Percentiles rank a stretch among this genome's conserved stretches.
Evolutionary conservation across 352 stramenopile genomes (phyloP).

Genomic region (Globisporangium ultimum): DNA sequence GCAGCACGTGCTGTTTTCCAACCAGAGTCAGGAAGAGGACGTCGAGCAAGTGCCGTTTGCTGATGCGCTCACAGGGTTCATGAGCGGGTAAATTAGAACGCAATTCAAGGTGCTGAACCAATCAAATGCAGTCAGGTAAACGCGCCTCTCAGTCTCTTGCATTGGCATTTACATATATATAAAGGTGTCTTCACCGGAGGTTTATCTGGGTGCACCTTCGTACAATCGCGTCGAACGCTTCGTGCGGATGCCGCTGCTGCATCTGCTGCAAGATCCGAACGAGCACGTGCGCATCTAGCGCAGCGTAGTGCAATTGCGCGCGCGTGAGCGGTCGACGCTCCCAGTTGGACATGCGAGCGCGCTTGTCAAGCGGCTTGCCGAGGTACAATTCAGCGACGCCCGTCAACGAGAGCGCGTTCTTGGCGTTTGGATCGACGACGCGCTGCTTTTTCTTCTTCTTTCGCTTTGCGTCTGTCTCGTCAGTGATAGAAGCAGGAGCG

Average conservation of each 20-base stretch:
- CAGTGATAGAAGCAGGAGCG: neutral
- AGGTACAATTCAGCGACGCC: slow-evolving; percentile 51
- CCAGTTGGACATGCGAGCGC: slow-evolving; percentile 73
- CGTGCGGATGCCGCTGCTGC: slow-evolving; percentile 28
- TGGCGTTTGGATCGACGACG: slow-evolving; percentile 5
- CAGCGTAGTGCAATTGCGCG: slow-evolving; percentile 67
- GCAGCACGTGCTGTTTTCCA: slow-evolving; percentile 59
- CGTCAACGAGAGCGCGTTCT: slow-evolving; percentile 40
- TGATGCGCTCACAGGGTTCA: slow-evolving; percentile 70
- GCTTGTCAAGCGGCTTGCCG: slow-evolving; percentile 67
- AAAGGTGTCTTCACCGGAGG: slow-evolving; percentile 23
- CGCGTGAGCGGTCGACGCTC: slow-evolving; percentile 60
- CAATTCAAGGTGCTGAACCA: neutral
- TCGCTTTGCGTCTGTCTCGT: slow-evolving; percentile 7
- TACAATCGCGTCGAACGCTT: slow-evolving; percentile 27
- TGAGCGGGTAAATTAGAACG: slow-evolving; percentile 40
- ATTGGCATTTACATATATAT: neutral
- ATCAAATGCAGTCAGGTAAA: neutral
- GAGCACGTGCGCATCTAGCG: slow-evolving; percentile 66
- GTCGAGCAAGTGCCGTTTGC: slow-evolving; percentile 49
- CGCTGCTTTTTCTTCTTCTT: slow-evolving; percentile 23
- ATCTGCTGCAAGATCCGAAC: slow-evolving; percentile 59
- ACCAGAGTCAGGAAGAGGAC: slow-evolving; percentile 21
- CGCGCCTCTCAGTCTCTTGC: neutral
- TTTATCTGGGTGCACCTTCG: slow-evolving; percentile 37